Conservation (phyloP, 1,284 basidiomycete genomes). For the Mycena sp. region DNA sequence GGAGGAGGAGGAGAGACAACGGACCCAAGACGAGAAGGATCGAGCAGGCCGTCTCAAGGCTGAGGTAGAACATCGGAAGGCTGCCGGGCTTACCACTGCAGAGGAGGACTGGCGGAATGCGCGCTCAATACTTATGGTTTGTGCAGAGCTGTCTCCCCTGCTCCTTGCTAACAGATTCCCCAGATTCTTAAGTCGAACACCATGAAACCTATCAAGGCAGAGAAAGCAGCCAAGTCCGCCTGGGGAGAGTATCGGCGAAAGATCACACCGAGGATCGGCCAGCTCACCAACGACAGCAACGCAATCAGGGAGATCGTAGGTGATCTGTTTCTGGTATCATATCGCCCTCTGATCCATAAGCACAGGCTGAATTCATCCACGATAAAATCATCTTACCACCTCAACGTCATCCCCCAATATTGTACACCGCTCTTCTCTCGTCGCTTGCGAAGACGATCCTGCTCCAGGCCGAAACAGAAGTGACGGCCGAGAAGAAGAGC, state of each 20-base stretch:
- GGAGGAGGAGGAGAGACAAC: slow-evolving; percentile 51
- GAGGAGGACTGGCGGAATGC: slow-evolving; percentile 77
- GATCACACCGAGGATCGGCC: slow-evolving; percentile 92
- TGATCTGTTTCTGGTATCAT: slow-evolving; percentile 27
- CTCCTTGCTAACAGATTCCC: neutral
- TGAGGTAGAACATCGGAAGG: slow-evolving; percentile 42
- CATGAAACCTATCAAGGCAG: slow-evolving; percentile 61
- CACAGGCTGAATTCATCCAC: slow-evolving; percentile 25
- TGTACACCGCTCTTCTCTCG: slow-evolving; percentile 85
- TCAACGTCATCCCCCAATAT: slow-evolving; percentile 46
- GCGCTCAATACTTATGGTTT: slow-evolving; percentile 67
- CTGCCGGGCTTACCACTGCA: slow-evolving; percentile 60
- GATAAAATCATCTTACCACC: slow-evolving; percentile 65
- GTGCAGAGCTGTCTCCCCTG: slow-evolving; percentile 30
- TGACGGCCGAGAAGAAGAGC: slow-evolving; percentile 86
- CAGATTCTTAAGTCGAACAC: slow-evolving; percentile 48
- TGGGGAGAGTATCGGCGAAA: slow-evolving; percentile 80
- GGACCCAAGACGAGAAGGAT: slow-evolving; percentile 47
- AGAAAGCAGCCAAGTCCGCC: slow-evolving; percentile 71
- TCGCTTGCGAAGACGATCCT: slow-evolving; percentile 91
- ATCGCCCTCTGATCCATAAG: slow-evolving; percentile 6
- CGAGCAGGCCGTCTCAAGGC: slow-evolving; percentile 41
- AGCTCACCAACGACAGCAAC: slow-evolving; percentile 83
- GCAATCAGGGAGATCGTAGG: slow-evolving; percentile 81
- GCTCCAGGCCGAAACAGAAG: slow-evolving; percentile 94